Conservation (phyloP, 2,329 filamentous ascomycete species). For the Cordyceps cicadae region DNA sequence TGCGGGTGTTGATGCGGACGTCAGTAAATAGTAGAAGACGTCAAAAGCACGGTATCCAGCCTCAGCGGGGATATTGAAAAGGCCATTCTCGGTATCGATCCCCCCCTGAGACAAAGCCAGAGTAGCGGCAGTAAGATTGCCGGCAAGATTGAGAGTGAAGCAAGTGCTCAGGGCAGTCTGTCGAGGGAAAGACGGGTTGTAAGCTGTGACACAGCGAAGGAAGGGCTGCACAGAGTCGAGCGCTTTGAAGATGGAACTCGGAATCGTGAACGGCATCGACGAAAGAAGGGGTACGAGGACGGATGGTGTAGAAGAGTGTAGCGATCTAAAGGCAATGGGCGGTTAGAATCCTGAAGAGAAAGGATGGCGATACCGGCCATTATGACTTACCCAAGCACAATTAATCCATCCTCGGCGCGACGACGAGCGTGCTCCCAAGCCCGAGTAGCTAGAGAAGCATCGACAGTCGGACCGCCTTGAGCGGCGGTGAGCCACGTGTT, state of each 20-base stretch:
- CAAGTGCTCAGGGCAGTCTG: constrained; percentile 75
- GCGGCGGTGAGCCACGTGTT: constrained; percentile 90
- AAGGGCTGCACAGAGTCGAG: constrained; percentile 80
- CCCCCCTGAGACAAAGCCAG: constrained; percentile 78
- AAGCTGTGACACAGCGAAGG: constrained; percentile 75
- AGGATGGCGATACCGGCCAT: constrained; percentile 13
- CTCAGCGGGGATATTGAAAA: constrained; percentile 72
- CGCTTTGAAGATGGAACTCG: constrained; percentile 66
- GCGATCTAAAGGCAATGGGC: constrained; percentile 49
- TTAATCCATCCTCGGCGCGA: constrained; percentile 89
- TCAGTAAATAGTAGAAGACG: constrained; percentile 94
- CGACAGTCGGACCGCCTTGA: constrained; percentile 65
- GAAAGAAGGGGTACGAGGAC: constrained; percentile 73
- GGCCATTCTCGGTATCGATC: constrained; percentile 72
- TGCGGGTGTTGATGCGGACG: constrained; percentile 78
- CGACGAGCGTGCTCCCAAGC: constrained; percentile 96
- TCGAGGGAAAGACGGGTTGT: constrained; percentile 75
- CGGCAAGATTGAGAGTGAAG: constrained; percentile 72
- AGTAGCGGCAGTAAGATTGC: constrained; percentile 66
- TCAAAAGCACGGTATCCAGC: constrained; percentile 87
- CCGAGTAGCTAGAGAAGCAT: constrained; percentile 65
- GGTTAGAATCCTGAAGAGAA: not conserved
- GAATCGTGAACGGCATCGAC: constrained; percentile 71
- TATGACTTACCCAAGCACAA: constrained; percentile 67
- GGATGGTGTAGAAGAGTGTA: constrained; percentile 83